phyloP scores from a whole-genome alignment of 2,329 filamentous ascomycete species.

The Aspergillus niger region DNA sequence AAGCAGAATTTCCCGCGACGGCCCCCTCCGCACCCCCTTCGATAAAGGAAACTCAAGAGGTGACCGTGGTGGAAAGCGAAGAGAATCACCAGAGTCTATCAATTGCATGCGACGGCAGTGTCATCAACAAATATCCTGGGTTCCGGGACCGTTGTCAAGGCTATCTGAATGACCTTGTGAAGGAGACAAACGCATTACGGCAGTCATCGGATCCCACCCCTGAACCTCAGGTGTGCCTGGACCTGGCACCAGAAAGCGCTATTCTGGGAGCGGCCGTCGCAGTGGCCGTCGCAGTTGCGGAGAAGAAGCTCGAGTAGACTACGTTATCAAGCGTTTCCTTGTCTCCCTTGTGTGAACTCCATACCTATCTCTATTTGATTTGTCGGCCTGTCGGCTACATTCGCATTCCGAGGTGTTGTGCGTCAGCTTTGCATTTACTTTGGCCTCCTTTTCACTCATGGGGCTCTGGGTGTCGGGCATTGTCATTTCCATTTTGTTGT shows the following conservation, averaged over 20 bases:
- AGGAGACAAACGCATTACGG: conserved; percentile 26
- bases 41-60: conserved; percentile 33
- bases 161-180: conserved; percentile 46
- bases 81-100: conserved; percentile 38
- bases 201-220: conserved; percentile 15
- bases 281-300: conserved; percentile 46
- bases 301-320: conserved; percentile 22
- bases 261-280: conserved; percentile 52
- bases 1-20: conserved; percentile 45
- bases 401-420: conserved; percentile 23
- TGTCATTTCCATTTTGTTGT: conserved; percentile 4
- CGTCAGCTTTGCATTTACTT: conserved; percentile 1
- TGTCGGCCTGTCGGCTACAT: not conserved
- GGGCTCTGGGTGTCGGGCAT: not conserved
- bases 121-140: conserved; percentile 55
- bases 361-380: not conserved
- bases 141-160: conserved; percentile 49
- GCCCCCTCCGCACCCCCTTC: conserved; percentile 24
- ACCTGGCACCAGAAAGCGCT: conserved; percentile 47
- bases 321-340: not conserved
- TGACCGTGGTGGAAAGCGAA: conserved; percentile 39
- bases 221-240: conserved; percentile 39
- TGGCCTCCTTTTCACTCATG: not conserved
- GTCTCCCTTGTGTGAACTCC: not conserved
- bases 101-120: conserved; percentile 56